A percentile compares a stretch with the other conserved stretches of the same genome.
Evolutionary conservation across 2,329 filamentous ascomycete genomes (phyloP).

Genomic region (Colletotrichum abscissum): DNA sequence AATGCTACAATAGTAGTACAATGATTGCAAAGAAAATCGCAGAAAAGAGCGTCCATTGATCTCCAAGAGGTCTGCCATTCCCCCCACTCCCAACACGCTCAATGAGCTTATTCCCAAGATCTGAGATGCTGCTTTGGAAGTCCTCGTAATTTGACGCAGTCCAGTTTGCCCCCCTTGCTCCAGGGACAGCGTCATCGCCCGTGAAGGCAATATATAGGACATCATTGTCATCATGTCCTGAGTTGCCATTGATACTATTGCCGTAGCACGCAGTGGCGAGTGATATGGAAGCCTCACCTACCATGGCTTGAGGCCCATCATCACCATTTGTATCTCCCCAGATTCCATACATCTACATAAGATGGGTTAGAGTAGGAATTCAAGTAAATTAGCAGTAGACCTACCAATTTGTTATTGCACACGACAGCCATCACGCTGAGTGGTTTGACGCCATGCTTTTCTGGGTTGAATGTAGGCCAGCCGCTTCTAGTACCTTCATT

Average conservation of each 20-base stretch:
- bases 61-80: not conserved
- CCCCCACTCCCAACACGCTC: slow-evolving; percentile 43
- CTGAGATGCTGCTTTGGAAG: slow-evolving; percentile 65
- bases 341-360: slow-evolving; percentile 62
- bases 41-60: not conserved
- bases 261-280: slow-evolving; percentile 69
- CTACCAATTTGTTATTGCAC: slow-evolving; percentile 55
- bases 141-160: slow-evolving; percentile 56
- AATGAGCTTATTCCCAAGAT: slow-evolving; percentile 64
- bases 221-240: slow-evolving; percentile 66
- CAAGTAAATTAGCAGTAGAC: not conserved
- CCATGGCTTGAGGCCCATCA: slow-evolving; percentile 56
- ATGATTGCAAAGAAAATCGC: not conserved
- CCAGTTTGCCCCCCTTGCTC: slow-evolving; percentile 65
- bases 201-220: slow-evolving; percentile 72
- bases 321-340: slow-evolving; percentile 73
- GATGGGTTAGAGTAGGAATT: not conserved
- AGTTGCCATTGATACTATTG: slow-evolving; percentile 62
- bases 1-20: not conserved
- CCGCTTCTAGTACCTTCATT: slow-evolving; percentile 47
- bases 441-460: slow-evolving; percentile 52
- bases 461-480: slow-evolving; percentile 49
- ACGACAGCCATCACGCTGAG: slow-evolving; percentile 62
- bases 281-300: slow-evolving; percentile 68
- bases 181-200: slow-evolving; percentile 67